Percentiles rank a stretch among this genome's conserved stretches.
Conservation (phyloP, 331 rosid species). For the Telfairia occidentalis region DNA sequence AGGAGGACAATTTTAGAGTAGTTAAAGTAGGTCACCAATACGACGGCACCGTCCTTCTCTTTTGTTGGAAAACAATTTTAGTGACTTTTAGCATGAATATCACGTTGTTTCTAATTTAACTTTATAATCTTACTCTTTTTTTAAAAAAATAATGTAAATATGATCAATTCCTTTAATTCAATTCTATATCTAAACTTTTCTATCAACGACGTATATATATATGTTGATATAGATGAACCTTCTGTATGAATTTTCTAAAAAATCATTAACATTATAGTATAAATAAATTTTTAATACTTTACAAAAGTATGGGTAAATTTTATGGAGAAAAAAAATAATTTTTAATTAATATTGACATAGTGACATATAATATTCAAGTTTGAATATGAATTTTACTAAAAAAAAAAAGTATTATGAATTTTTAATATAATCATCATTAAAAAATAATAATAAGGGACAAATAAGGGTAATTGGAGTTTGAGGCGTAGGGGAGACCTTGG, state of each 20-base stretch:
- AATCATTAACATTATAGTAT: too few species aligned
- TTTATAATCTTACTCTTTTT: too few species aligned
- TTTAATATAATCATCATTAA: background rate
- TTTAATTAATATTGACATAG: background rate
- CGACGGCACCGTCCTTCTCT: background rate
- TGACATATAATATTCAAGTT: background rate
- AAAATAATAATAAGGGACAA: background rate
- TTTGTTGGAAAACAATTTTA: background rate
- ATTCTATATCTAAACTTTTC: too few species aligned
- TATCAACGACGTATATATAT: too few species aligned
- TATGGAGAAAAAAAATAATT: background rate
- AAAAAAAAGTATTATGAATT: background rate
- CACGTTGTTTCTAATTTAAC: background rate
- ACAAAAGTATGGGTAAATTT: too few species aligned
- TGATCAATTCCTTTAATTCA: background rate
- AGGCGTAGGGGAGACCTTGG: constrained; percentile 1
- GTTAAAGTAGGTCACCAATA: background rate
- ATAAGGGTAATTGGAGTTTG: background rate
- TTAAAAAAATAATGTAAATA: too few species aligned
- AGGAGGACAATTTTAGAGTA: background rate
- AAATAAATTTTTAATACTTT: too few species aligned
- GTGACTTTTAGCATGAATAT: background rate
- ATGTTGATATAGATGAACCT: background rate
- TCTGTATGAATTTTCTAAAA: background rate
- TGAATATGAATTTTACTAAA: background rate